phyloP scores from a whole-genome alignment of 768 basidiomycete genomes.

The Boletus reticuloceps region DNA sequence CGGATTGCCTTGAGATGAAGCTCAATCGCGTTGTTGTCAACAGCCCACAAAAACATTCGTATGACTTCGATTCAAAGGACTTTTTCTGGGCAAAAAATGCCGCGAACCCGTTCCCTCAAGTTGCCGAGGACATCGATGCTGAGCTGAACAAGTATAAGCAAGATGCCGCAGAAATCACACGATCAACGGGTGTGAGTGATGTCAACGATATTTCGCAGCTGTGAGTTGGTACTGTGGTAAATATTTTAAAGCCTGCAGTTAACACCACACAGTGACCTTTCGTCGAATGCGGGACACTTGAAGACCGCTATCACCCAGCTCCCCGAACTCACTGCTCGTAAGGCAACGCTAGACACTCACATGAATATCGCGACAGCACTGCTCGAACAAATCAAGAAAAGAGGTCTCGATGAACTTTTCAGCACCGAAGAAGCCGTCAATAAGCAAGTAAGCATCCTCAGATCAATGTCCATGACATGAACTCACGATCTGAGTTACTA shows the following conservation, averaged over 20 bases:
- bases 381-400: conserved; percentile 91
- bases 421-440: conserved; percentile 89
- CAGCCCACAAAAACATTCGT: conserved; percentile 71
- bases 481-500: conserved; percentile 29
- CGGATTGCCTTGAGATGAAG: conserved; percentile 96
- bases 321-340: conserved; percentile 94
- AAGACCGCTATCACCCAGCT: conserved; percentile 97
- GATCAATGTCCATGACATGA: not conserved
- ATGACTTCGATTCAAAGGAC: conserved; percentile 97
- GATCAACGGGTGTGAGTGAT: conserved; percentile 94
- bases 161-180: conserved; percentile 95
- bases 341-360: conserved; percentile 95
- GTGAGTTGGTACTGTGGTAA: conserved; percentile 43
- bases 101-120: conserved; percentile 94
- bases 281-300: conserved; percentile 89
- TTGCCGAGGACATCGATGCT: conserved; percentile 93
- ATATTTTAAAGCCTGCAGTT: conserved; percentile 1
- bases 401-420: conserved; percentile 96
- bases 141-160: conserved; percentile 92
- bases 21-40: conserved; percentile 90
- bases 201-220: conserved; percentile 93
- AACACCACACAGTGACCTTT: conserved; percentile 58
- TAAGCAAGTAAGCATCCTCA: conserved; percentile 59
- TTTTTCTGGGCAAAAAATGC: conserved; percentile 99
- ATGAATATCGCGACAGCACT: conserved; percentile 99